Conservation (phyloP, 2,329 filamentous ascomycete genomes). For the Ustulina deusta region DNA sequence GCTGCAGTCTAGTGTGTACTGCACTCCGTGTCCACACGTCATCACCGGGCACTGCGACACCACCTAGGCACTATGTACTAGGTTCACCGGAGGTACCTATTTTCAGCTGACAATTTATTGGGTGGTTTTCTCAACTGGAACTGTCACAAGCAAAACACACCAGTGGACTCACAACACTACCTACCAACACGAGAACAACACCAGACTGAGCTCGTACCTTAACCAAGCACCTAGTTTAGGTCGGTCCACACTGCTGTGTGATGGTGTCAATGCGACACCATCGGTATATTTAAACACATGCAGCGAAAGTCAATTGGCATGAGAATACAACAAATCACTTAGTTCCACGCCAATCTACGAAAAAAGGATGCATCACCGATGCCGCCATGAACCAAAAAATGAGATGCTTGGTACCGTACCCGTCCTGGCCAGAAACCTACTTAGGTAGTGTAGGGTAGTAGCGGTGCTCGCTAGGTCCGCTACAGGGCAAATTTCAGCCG, state of each 20-base stretch:
- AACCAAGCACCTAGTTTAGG: neutral
- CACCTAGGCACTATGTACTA: too few species aligned
- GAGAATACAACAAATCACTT: conserved; percentile 9
- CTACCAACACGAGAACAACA: neutral
- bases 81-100: neutral
- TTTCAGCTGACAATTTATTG: conserved; percentile 8
- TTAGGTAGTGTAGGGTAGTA: conserved; percentile 8
- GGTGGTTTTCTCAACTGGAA: too few species aligned
- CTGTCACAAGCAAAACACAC: neutral
- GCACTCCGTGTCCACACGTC: conserved; percentile 14
- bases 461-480: neutral
- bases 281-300: conserved; percentile 16
- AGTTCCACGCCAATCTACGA: conserved; percentile 7
- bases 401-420: conserved; percentile 12
- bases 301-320: conserved; percentile 7
- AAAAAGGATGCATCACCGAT: conserved; percentile 23
- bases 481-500: conserved; percentile 26
- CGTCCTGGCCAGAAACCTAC: neutral
- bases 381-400: conserved; percentile 21
- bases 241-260: conserved; percentile 6
- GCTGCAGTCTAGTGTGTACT: conserved; percentile 16
- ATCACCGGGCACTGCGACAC: conserved; percentile 1
- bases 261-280: neutral
- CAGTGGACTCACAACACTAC: neutral
- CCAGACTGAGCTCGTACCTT: neutral